Conservation (phyloP, 1,139 yeast species). For the Zygosaccharomyces sapae region DNA sequence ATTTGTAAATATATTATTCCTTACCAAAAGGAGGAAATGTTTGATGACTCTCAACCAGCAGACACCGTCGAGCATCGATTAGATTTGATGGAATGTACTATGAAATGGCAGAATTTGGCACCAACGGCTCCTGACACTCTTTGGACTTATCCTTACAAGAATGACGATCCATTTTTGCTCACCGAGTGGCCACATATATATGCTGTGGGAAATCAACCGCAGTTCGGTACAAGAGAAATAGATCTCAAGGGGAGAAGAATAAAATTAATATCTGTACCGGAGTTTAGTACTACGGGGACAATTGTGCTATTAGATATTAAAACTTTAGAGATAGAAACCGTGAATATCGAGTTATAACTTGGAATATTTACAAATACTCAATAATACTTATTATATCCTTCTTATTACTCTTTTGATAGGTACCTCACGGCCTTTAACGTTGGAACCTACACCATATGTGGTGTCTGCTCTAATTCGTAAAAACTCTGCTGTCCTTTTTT, state of each 20-base stretch:
- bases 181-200: slow-evolving; percentile 79
- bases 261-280: slow-evolving; percentile 65
- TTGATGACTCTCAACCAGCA: slow-evolving; percentile 20
- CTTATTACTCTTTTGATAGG: slow-evolving; percentile 37
- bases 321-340: slow-evolving; percentile 50
- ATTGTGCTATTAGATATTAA: slow-evolving; percentile 61
- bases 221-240: slow-evolving; percentile 40
- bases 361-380: slow-evolving; percentile 8
- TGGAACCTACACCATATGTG: slow-evolving; percentile 45
- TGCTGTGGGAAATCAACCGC: slow-evolving; percentile 78
- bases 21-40: slow-evolving; percentile 23
- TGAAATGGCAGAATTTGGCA: slow-evolving; percentile 80
- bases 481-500: slow-evolving; percentile 41
- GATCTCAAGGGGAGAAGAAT: slow-evolving; percentile 39
- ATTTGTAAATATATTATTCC: slow-evolving; percentile 60
- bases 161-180: slow-evolving; percentile 75
- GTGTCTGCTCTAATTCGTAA: slow-evolving; percentile 47
- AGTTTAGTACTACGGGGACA: slow-evolving; percentile 61
- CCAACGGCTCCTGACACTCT: slow-evolving; percentile 98
- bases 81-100: slow-evolving; percentile 60
- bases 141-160: slow-evolving; percentile 81
- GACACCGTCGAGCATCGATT: slow-evolving; percentile 40
- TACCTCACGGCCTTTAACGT: slow-evolving; percentile 41
- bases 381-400: slow-evolving; percentile 15
- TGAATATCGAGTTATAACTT: slow-evolving; percentile 34